phyloP scores from a whole-genome alignment of 768 basidiomycete genomes.

The Daedaleopsis nitida region DNA sequence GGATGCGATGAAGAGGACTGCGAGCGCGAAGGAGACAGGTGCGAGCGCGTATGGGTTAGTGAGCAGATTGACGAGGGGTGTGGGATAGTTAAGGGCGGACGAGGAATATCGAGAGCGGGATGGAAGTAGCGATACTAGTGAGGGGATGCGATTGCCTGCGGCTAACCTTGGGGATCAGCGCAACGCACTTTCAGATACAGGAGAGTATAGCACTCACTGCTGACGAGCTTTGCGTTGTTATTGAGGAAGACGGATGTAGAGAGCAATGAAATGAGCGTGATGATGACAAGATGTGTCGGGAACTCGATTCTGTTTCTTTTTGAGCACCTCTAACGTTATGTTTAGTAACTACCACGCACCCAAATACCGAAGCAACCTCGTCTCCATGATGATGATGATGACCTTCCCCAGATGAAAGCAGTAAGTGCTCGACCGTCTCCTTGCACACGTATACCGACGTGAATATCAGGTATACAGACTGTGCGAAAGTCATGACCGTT shows the following conservation, averaged over 20 bases:
- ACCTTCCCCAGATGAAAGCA: conserved; percentile 69
- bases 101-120: conserved; percentile 39
- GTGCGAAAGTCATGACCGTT: conserved; percentile 80
- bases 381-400: conserved; percentile 75
- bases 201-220: conserved; percentile 45
- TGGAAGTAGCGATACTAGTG: conserved; percentile 50
- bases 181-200: background rate
- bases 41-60: conserved; percentile 77
- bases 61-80: conserved; percentile 43
- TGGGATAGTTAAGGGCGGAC: conserved; percentile 33
- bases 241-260: conserved; percentile 58
- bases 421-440: conserved; percentile 90
- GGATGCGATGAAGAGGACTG: conserved; percentile 55
- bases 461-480: conserved; percentile 93
- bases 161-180: conserved; percentile 37
- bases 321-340: conserved; percentile 31
- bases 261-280: conserved; percentile 59
- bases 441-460: conserved; percentile 95
- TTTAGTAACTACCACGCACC: conserved; percentile 34
- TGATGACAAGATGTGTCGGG: conserved; percentile 56
- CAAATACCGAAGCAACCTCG: conserved; percentile 41
- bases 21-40: conserved; percentile 58
- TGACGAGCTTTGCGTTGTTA: conserved; percentile 67
- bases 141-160: conserved; percentile 64
- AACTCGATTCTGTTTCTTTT: conserved; percentile 57